Evolutionary conservation across 129 eudicot genomes (phyloP).

Genomic region (Flaveria ramosissima): DNA sequence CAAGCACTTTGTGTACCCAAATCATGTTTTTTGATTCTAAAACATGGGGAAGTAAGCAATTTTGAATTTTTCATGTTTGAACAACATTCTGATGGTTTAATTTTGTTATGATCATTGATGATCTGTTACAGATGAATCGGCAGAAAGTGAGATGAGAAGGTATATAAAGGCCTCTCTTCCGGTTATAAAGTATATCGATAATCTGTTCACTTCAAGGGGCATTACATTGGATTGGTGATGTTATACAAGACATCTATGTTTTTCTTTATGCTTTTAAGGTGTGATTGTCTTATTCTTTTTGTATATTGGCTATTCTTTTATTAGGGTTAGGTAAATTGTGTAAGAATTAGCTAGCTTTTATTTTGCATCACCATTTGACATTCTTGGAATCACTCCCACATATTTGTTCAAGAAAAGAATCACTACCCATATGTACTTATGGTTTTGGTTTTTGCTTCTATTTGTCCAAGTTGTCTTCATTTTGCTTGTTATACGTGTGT

Average conservation of each 20-base stretch:
- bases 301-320: conserved; percentile 39
- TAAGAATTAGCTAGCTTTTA: conserved; percentile 20
- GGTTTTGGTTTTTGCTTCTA: background rate
- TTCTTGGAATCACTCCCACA: background rate
- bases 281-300: conserved; percentile 34
- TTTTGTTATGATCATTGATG: conserved; percentile 8
- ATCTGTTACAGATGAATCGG: conserved; percentile 60
- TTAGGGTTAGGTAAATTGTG: conserved; percentile 27
- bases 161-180: conserved; percentile 72
- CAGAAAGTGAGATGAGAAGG: conserved; percentile 78
- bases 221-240: conserved; percentile 86
- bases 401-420: background rate
- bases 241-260: conserved; percentile 11
- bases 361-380: conserved; percentile 4
- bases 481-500: background rate
- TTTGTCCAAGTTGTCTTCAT: background rate
- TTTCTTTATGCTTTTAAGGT: conserved; percentile 10
- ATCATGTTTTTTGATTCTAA: background rate
- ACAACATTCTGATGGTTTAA: background rate
- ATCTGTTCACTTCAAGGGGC: conserved; percentile 57
- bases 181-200: conserved; percentile 72
- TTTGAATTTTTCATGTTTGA: background rate
- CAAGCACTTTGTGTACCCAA: background rate
- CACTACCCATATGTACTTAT: background rate
- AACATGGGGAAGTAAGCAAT: background rate